Base-by-base conservation (phyloP, 1,284 basidiomycete genomes). In the Austroboletus rostrupii region DNA sequence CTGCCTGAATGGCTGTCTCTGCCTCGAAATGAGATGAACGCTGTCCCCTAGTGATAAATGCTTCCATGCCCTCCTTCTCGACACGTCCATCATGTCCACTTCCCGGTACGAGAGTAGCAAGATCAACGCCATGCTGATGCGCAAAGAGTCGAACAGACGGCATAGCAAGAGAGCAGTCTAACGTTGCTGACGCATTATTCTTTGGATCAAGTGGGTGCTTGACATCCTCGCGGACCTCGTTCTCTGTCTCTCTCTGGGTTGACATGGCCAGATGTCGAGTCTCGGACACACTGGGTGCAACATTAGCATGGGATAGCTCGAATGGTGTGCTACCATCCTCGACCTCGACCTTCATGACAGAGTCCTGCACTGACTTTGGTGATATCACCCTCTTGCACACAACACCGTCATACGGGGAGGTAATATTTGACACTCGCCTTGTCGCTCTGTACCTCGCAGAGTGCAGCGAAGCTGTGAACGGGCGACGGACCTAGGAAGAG, bases 381-480 rank as follows among this genome's bases (percentile, higher is more conserved):
- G 13, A 94, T 80, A 59, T 92, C 81, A 19, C 94, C 94, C 56
- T 88, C 89, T 55, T 85, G 75, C 21, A 91, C 88, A 97, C 74
- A 29, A 80, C 74, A 2, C 94, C 94, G 31, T 92, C 84, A 60
- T 81, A 93, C 0, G 93, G 92, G 50, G 86, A 89, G 0, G 94
- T 97, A 53, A 97, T 92, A n/a, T 66, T 97, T 94, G 23, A 97
- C 94, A 58, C 86, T 91, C 3, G 90, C 90, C 70, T 97, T 97
- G 77, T 97, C 94, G 55, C 87, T 91, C 71, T 94, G 92, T 0
- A 97, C 94, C 62, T 97, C 94, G 62, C 92, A 94, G 3, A 97
- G 75, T 1, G 87, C 79, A 54, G 97, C 93, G 64, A 97, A 97
- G 38, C 85, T 78, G 50, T 83, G 76, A 0, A 97, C 76, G 0